Evolutionary conservation across 768 basidiomycete species (phyloP).

Genomic region (Strobilomyces dryophilus): DNA sequence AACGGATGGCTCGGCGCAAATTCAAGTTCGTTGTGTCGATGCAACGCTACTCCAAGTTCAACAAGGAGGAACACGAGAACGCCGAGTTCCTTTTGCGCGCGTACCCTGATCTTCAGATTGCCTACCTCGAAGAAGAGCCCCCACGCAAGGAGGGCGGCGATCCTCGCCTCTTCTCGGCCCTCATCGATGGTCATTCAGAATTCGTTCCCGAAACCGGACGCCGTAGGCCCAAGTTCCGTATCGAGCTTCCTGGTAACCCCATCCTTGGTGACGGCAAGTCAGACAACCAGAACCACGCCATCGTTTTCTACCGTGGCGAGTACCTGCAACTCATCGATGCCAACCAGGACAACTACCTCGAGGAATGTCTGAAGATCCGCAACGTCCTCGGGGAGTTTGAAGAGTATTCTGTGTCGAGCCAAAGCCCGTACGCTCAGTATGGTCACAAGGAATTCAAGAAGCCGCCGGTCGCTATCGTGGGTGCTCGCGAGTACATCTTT

Average conservation of each 20-base stretch:
- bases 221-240: constrained; percentile 93
- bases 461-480: constrained; percentile 93
- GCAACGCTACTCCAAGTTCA: constrained; percentile 99
- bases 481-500: constrained; percentile 99
- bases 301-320: constrained; percentile 99
- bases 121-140: constrained; percentile 96
- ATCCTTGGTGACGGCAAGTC: constrained; percentile 99
- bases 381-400: constrained; percentile 98
- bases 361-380: constrained; percentile 98
- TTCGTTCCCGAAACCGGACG: constrained; percentile 86
- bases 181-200: constrained; percentile 98
- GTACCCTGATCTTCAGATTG: constrained; percentile 97
- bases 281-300: constrained; percentile 99
- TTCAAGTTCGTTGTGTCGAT: constrained; percentile 99
- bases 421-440: constrained; percentile 92
- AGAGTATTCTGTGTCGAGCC: constrained; percentile 78
- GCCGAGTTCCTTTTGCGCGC: constrained; percentile 96
- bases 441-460: constrained; percentile 84
- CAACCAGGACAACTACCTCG: constrained; percentile 99
- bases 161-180: constrained; percentile 88
- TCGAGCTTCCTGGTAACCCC: constrained; percentile 97
- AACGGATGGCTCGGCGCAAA: constrained; percentile 96
- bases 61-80: constrained; percentile 99
- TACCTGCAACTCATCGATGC: constrained; percentile 99
- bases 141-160: constrained; percentile 93